Conservation (phyloP, 148 eudicot species). For the Gaultheria prostrata region DNA sequence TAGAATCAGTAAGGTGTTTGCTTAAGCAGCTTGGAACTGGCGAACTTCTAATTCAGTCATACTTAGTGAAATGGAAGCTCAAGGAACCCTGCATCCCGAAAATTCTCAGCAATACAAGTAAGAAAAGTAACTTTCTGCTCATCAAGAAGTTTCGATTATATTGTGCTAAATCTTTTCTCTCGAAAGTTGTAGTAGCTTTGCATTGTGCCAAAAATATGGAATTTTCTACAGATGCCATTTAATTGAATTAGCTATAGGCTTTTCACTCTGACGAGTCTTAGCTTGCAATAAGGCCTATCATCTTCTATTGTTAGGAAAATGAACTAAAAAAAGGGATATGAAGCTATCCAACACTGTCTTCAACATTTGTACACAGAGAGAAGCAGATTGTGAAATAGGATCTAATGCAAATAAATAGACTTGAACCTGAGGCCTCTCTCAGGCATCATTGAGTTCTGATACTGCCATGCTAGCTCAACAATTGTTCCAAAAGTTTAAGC, state of each 20-base stretch:
- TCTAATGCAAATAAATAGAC: too few species aligned
- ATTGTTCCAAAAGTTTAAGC: too few species aligned
- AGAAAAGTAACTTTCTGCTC: neutral
- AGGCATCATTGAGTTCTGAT: too few species aligned
- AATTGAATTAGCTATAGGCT: neutral
- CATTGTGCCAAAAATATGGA: neutral
- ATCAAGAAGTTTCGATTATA: slow-evolving; percentile 7
- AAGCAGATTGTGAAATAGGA: too few species aligned
- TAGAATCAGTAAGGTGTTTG: slow-evolving; percentile 61
- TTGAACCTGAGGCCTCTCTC: too few species aligned
- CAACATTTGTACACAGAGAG: too few species aligned
- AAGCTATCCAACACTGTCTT: too few species aligned
- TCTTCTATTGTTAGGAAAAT: too few species aligned
- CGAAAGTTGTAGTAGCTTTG: neutral
- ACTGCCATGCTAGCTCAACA: too few species aligned
- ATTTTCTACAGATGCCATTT: neutral
- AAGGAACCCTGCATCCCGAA: slow-evolving; percentile 32
- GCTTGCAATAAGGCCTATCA: neutral
- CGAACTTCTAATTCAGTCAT: slow-evolving; percentile 26
- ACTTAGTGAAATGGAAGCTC: slow-evolving; percentile 43
- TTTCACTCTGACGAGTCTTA: neutral
- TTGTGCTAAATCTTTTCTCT: slow-evolving; percentile 25
- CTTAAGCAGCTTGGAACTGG: slow-evolving; percentile 56
- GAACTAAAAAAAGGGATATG: too few species aligned
- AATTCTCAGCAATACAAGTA: slow-evolving; percentile 58